Evolutionary conservation across 805 yeast genomes (phyloP).

Genomic region (Zygotorulaspora florentina): DNA sequence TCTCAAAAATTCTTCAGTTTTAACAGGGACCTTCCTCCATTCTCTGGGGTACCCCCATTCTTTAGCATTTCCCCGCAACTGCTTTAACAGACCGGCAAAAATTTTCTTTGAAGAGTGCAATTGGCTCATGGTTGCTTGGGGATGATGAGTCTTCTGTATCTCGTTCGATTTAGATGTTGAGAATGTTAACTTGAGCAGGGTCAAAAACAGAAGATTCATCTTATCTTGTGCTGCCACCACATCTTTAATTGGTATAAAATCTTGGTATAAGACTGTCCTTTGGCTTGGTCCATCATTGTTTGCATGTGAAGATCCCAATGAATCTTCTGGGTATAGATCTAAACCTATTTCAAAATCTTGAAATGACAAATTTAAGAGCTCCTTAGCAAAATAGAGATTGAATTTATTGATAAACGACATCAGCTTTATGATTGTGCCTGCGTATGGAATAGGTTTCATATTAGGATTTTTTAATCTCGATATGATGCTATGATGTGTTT

Average conservation of each 20-base stretch:
- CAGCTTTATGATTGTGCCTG: slow-evolving; percentile 29
- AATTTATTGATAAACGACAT: slow-evolving; percentile 33
- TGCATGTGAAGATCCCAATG: slow-evolving; percentile 16
- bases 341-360: slow-evolving; percentile 33
- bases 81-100: slow-evolving; percentile 21
- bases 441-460: slow-evolving; percentile 23
- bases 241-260: slow-evolving; percentile 17
- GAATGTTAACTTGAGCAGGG: slow-evolving; percentile 25
- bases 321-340: slow-evolving; percentile 22
- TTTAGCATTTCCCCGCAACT: slow-evolving; percentile 19
- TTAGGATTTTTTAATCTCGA: slow-evolving; percentile 22
- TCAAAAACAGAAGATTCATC: slow-evolving; percentile 28
- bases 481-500: slow-evolving; percentile 13
- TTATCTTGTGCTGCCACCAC: slow-evolving; percentile 24
- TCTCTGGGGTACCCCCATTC: slow-evolving; percentile 33
- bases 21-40: slow-evolving; percentile 18
- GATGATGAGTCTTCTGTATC: slow-evolving; percentile 15
- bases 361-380: slow-evolving; percentile 26
- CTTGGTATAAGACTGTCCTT: slow-evolving; percentile 12
- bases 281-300: slow-evolving; percentile 7
- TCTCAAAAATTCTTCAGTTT: slow-evolving; percentile 9
- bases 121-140: slow-evolving; percentile 17
- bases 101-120: slow-evolving; percentile 20
- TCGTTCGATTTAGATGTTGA: slow-evolving; percentile 15
- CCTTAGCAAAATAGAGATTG: slow-evolving; percentile 20